Evolutionary conservation across 2,329 filamentous ascomycete species (phyloP).

Genomic region (Alternaria metachromatica): DNA sequence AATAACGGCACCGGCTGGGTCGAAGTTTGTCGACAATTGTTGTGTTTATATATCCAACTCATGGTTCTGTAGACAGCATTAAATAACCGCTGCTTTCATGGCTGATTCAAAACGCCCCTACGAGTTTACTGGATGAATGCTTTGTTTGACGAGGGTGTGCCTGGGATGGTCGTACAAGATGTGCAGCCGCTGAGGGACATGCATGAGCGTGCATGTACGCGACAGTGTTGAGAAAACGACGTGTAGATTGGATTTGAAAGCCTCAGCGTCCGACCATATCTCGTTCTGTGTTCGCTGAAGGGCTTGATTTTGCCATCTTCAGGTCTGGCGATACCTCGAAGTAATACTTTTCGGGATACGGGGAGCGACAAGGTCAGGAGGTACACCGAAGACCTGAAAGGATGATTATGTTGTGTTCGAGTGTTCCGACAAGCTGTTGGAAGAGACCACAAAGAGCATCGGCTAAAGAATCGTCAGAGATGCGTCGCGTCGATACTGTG

Average conservation of each 20-base stretch:
- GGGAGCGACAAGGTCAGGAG: not conserved
- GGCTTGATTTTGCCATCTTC: not conserved
- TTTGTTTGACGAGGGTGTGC: not conserved
- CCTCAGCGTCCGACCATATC: not conserved
- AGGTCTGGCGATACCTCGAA: not conserved
- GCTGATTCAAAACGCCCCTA: fast-evolving
- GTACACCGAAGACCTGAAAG: not conserved
- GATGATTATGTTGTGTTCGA: not conserved
- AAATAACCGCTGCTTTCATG: not conserved
- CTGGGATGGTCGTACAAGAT: not conserved
- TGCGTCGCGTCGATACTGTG: too few relatives aligned
- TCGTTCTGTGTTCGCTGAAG: not conserved
- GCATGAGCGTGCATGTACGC: not conserved
- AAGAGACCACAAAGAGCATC: not conserved
- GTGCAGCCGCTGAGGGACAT: not conserved
- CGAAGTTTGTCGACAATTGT: not conserved
- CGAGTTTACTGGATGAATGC: not conserved
- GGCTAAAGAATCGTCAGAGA: too few relatives aligned
- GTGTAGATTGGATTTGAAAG: not conserved
- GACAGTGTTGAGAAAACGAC: not conserved
- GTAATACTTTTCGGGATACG: not conserved
- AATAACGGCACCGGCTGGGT: not conserved
- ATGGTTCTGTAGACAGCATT: not conserved
- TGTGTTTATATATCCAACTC: not conserved
- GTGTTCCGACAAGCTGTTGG: not conserved